These are phyloP conservation scores for Monosporozyma unispora DNA, from an alignment of 805 yeast species.

Conservation along the genomic window DNA sequence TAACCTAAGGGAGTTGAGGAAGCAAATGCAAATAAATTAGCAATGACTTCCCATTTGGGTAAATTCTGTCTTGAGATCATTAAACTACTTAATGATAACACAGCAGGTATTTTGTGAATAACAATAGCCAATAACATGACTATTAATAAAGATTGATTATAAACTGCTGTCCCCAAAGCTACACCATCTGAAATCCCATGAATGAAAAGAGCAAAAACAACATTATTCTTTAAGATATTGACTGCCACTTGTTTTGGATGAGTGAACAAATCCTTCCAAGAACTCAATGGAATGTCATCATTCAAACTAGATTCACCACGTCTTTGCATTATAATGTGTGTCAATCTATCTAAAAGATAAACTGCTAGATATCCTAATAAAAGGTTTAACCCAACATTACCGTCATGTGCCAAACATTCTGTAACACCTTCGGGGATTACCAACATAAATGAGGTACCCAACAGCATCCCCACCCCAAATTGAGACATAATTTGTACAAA, in stretches of 20 bases:
- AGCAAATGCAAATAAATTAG: constrained; percentile 38
- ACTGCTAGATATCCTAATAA: constrained; percentile 43
- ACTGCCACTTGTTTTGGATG: constrained; percentile 20
- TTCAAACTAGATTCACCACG: not conserved
- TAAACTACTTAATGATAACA: constrained; percentile 48
- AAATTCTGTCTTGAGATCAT: constrained; percentile 36
- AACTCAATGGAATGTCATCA: constrained; percentile 4
- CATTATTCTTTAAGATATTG: constrained; percentile 35
- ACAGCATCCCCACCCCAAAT: constrained; percentile 46
- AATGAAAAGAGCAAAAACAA: constrained; percentile 48
- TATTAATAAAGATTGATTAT: constrained; percentile 31
- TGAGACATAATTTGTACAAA: constrained; percentile 34
- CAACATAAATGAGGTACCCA: constrained; percentile 45
- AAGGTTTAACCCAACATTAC: constrained; percentile 39
- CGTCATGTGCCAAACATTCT: constrained; percentile 28
- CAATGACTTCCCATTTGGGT: constrained; percentile 30
- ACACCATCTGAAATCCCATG: constrained; percentile 60
- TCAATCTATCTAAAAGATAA: constrained; percentile 37
- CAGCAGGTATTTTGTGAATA: constrained; percentile 57
- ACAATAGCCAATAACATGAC: constrained; percentile 48
- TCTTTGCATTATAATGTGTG: constrained; percentile 11
- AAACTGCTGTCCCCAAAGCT: constrained; percentile 47
- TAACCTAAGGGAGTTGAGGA: constrained; percentile 30
- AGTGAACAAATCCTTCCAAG: constrained; percentile 16
- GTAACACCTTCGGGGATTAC: constrained; percentile 53